Percentiles rank a stretch among this genome's conserved stretches.
Evolutionary conservation across 192 early-diverging fungal genomes (phyloP).

Genomic region (Backusella psychrophila): DNA sequence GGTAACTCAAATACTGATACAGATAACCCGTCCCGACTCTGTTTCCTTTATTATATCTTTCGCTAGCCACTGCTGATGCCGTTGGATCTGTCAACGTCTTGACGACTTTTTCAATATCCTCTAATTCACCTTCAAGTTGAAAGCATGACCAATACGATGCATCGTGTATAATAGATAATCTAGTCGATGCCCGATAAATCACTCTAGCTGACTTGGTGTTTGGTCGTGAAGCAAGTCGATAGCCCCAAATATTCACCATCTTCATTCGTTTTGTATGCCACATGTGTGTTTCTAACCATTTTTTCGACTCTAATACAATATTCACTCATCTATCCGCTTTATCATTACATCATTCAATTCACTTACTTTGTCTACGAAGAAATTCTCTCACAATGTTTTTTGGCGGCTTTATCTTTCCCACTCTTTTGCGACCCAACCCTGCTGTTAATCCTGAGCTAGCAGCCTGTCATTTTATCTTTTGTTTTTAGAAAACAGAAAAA

Average conservation of each 20-base stretch:
- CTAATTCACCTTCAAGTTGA: constrained; percentile 60
- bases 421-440: background rate
- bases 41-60: constrained; percentile 57
- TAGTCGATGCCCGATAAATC: constrained; percentile 70
- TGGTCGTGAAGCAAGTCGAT: constrained; percentile 72
- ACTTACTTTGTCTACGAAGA: constrained; percentile 14
- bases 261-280: constrained; percentile 99
- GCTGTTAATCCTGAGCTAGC: background rate
- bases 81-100: constrained; percentile 60
- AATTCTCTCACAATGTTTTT: constrained; percentile 2
- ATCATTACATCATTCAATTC: too few species aligned
- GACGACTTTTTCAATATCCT: constrained; percentile 50
- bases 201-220: constrained; percentile 84
- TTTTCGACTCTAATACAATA: constrained; percentile 35
- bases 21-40: constrained; percentile 55
- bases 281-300: constrained; percentile 96
- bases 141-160: constrained; percentile 76
- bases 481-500: too few species aligned
- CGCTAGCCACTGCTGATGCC: constrained; percentile 42
- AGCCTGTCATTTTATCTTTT: background rate
- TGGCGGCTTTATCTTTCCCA: constrained; percentile 8
- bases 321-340: background rate
- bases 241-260: constrained; percentile 86
- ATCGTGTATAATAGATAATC: constrained; percentile 81
- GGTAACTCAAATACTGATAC: constrained; percentile 53